Evolutionary conservation across 805 yeast species (phyloP), one percentile per base, ranked within the genome.

Genomic region (Blastobotrys americana): DNA sequence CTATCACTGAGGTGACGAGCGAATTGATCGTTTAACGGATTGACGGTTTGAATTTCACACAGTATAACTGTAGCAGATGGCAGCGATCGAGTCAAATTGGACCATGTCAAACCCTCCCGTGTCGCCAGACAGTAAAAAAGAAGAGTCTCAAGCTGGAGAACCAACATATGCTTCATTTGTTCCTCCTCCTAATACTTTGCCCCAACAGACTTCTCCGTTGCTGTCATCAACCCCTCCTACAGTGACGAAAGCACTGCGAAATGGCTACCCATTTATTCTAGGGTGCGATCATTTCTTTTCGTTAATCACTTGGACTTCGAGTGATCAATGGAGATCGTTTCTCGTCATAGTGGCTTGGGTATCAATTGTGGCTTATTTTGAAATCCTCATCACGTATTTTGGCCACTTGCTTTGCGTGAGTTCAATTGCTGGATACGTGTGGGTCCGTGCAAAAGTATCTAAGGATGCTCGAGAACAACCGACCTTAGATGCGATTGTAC

Each of bases 221-320:
- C 71, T 93, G 52, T 72, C 87, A 33, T 78, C 87, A 19, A 93
- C 98, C 0, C 97, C 97, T 2, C 93, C 96, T 2, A 77, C 88
- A 0, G 86, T 90, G 10, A 81, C 95, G 23, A 84, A 85, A 55
- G 85, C 93, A 2, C 71, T 90, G 42, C 77, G 88, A 34, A 73
- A 78, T 48, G 78, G 95, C 6, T 89, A 90, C 60, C 97, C 97
- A 1, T 86, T 86, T 59, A 69, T 90, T 36, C 71, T 84, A 34
- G 75, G 84, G 1, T 77, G 80, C 6, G 87, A 89, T 61, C 78
- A 80, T 52, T 50, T 76, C 2, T 69, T 88, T 44, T 80, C 85
- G 36, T 71, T 88, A 34, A 63, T 85, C 31, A 89, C 97, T 0
- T 90, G 98, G 98, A 84, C 97, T 2, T 80, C 80, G 50, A 89